Conservation (phyloP, 2,329 filamentous ascomycete species). For the Cadophora sp. region DNA sequence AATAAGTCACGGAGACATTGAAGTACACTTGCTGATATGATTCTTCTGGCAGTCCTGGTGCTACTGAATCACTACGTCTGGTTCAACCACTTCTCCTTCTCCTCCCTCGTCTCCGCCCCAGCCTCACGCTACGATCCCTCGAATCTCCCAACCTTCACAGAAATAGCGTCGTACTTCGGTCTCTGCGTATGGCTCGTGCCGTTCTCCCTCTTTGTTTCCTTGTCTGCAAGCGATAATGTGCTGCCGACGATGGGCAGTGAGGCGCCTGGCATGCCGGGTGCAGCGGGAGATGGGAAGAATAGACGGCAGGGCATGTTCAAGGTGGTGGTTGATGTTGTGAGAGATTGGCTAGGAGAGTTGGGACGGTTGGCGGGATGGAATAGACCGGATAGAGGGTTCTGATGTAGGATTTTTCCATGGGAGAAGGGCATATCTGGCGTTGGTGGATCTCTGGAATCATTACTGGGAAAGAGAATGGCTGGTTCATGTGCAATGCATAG, state of each 20-base stretch:
- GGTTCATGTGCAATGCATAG: conserved; percentile 10
- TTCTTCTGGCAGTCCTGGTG: conserved; percentile 67
- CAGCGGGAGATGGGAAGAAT: conserved; percentile 51
- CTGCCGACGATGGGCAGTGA: conserved; percentile 90
- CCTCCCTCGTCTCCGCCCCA: conserved; percentile 61
- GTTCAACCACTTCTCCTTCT: conserved; percentile 88
- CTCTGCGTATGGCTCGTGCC: conserved; percentile 97
- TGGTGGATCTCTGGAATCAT: conserved; percentile 5
- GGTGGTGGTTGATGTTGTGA: conserved; percentile 64
- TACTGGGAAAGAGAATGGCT: conserved; percentile 9
- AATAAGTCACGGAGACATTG: background rate
- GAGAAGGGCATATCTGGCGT: conserved; percentile 22
- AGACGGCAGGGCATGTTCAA: conserved; percentile 72
- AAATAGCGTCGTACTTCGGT: conserved; percentile 96
- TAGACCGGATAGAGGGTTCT: conserved; percentile 40
- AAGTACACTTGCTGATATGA: conserved; percentile 32
- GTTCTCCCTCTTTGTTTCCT: conserved; percentile 91
- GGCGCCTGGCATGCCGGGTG: conserved; percentile 49
- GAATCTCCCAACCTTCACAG: conserved; percentile 81
- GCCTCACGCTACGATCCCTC: conserved; percentile 67
- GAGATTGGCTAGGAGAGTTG: conserved; percentile 55
- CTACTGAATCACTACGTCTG: conserved; percentile 92
- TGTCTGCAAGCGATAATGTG: conserved; percentile 94
- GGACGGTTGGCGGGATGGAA: conserved; percentile 41
- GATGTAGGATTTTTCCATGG: conserved; percentile 7